Evolutionary conservation across 108 stramenopile genomes (phyloP), one percentile per base, ranked within the genome.

Genomic region (Skeletonema costatum): DNA sequence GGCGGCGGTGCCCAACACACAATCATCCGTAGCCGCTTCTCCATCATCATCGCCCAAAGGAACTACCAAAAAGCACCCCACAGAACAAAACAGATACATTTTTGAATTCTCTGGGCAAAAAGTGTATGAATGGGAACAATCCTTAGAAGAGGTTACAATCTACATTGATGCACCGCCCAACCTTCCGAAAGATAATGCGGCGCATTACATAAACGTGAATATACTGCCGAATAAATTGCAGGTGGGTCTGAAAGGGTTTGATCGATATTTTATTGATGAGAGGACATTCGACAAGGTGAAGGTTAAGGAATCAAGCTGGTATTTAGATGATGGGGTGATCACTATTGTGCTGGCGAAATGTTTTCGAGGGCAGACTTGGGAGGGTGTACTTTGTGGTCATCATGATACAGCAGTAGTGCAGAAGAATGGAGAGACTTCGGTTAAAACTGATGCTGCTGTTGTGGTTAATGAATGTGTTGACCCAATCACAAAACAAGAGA

Each of bases 121-220:
- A 30, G 74, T 99, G 1, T 99, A 98, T 78, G 96, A 98, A 71
- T 99, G 97, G 97, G 97, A 98, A 59, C 99, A 99, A 87, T 86
- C 87, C 2, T 74, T 98, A 73, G 92, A 98, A 38, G 88, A 97
- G 63, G 93, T 98, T 10, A 97, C 86, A 46, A 77, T 99, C 41
- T 94, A 90, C 86, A 82, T 96, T 58, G 84, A 82, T 64, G 66
- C 77, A 50, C 73, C 69, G 87, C 91, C n/a, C 66, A 87, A 35
- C 76, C 75, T 67, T 62, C 92, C 65, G 39, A 53, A 51, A 64
- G 7, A 75, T 39, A 62, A 31, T 59, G 25, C 73, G 30, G 71
- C 76, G 35, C 32, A 75, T 41, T 62, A 78, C 62, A 68, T 91
- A 9, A 35, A 68, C 16, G 80, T 86, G 25, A 75, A 87, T 50